Percentiles rank a stretch among this genome's conserved stretches.
These are phyloP conservation scores for Tylopilus plumbeoviolaceoides DNA, from an alignment of 768 basidiomycete species.

Conservation along the genomic window DNA sequence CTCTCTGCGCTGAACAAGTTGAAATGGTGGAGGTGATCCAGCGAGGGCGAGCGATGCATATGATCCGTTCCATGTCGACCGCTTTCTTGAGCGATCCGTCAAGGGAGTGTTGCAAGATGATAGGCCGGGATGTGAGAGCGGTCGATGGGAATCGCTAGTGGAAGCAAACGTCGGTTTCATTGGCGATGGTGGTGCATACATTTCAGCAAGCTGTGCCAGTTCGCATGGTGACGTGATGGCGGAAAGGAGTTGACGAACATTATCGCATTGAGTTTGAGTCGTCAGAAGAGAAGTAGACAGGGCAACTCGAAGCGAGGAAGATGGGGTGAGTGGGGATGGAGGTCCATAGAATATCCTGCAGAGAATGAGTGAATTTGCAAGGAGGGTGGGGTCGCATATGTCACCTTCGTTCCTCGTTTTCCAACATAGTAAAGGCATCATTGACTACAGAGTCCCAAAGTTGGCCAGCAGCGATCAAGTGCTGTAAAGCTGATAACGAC, in stretches of 20 bases:
- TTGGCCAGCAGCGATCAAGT: slow-evolving; percentile 62
- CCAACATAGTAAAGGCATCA: slow-evolving; percentile 60
- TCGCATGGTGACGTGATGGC: slow-evolving; percentile 71
- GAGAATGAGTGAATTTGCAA: slow-evolving; percentile 3
- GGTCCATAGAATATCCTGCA: slow-evolving; percentile 38
- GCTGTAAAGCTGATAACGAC: slow-evolving; percentile 64
- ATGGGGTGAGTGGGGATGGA: slow-evolving; percentile 32
- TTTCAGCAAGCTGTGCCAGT: slow-evolving; percentile 75
- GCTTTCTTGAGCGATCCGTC: slow-evolving; percentile 41
- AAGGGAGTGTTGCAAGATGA: slow-evolving; percentile 14
- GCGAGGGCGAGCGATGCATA: slow-evolving; percentile 48
- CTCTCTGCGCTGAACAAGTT: slow-evolving; percentile 38
- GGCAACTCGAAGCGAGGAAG: slow-evolving; percentile 52
- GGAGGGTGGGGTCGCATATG: slow-evolving; percentile 5
- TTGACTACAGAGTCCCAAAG: slow-evolving; percentile 74
- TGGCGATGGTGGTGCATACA: slow-evolving; percentile 84
- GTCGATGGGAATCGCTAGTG: slow-evolving; percentile 34
- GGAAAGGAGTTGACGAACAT: slow-evolving; percentile 71
- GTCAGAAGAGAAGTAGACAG: slow-evolving; percentile 71
- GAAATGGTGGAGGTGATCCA: slow-evolving; percentile 40
- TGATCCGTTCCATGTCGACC: slow-evolving; percentile 74
- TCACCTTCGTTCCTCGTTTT: slow-evolving; percentile 69
- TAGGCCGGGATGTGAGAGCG: slow-evolving; percentile 41
- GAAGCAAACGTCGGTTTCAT: slow-evolving; percentile 23
- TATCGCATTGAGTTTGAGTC: slow-evolving; percentile 78